These are phyloP conservation scores for Leccinum incarnatum DNA, from an alignment of 768 basidiomycete species.

Conservation along the genomic window DNA sequence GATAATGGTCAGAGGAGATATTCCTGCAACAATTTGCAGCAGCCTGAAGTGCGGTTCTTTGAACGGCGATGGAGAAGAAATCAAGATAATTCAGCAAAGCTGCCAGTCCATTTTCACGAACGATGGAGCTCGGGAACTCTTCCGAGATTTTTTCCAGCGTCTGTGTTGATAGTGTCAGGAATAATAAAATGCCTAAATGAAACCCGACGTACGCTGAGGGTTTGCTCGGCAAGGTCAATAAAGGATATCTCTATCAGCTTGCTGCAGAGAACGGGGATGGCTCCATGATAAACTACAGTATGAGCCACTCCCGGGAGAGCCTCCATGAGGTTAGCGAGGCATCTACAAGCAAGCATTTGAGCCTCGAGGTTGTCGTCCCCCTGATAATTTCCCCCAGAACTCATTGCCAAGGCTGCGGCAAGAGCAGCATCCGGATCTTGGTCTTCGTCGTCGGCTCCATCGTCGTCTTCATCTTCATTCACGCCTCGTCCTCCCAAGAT, in stretches of 20 bases:
- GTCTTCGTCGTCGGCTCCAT: conserved; percentile 61
- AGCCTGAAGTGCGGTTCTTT: conserved; percentile 93
- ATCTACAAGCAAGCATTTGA: conserved; percentile 93
- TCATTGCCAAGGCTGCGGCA: conserved; percentile 84
- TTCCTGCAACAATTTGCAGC: conserved; percentile 97
- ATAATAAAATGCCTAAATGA: background rate
- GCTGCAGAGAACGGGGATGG: conserved; percentile 95
- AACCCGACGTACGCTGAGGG: conserved; percentile 76
- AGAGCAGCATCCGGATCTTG: conserved; percentile 85
- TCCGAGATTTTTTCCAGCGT: conserved; percentile 98
- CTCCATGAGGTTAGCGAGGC: conserved; percentile 97
- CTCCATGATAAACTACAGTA: conserved; percentile 97
- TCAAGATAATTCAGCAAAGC: conserved; percentile 95
- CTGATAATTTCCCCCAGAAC: conserved; percentile 61
- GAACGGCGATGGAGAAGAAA: conserved; percentile 97
- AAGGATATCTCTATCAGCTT: conserved; percentile 96
- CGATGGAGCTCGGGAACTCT: conserved; percentile 94
- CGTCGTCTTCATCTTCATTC: conserved; percentile 71
- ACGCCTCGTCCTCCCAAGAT: conserved; percentile 81
- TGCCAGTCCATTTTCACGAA: conserved; percentile 90
- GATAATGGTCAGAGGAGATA: conserved; percentile 83
- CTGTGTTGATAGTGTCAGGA: conserved; percentile 41
- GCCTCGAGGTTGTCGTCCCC: conserved; percentile 90
- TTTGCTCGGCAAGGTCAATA: conserved; percentile 98
- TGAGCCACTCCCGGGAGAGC: conserved; percentile 98